Percentiles rank a stretch among this genome's conserved stretches.
Evolutionary conservation across 2,329 filamentous ascomycete species (phyloP).

Genomic region (Diaporthe velutina): DNA sequence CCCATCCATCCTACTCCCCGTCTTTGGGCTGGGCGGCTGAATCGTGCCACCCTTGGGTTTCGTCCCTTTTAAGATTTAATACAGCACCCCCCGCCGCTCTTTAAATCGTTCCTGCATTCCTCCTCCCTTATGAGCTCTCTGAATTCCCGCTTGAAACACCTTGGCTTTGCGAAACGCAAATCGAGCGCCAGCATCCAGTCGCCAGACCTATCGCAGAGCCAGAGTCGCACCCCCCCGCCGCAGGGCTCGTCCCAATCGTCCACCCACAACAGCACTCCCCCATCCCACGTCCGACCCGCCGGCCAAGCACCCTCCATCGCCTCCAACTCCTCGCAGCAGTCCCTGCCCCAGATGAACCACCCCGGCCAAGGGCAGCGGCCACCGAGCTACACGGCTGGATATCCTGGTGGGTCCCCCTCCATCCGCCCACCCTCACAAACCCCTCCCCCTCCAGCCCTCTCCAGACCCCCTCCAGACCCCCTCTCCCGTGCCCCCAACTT

Average conservation of each 20-base stretch:
- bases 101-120: slow-evolving; percentile 51
- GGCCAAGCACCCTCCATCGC: slow-evolving; percentile 60
- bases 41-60: slow-evolving; percentile 37
- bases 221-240: slow-evolving; percentile 54
- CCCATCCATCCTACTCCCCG: slow-evolving; percentile 28
- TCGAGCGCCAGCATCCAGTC: slow-evolving; percentile 72
- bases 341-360: slow-evolving; percentile 73
- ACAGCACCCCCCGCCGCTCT: slow-evolving; percentile 44
- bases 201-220: slow-evolving; percentile 58
- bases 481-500: slow-evolving; percentile 16
- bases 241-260: slow-evolving; percentile 44
- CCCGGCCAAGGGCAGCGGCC: slow-evolving; percentile 70
- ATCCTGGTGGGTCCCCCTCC: slow-evolving; percentile 40
- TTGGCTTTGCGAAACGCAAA: slow-evolving; percentile 86
- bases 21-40: slow-evolving; percentile 32
- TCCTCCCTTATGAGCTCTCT: slow-evolving; percentile 78
- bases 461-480: slow-evolving; percentile 16
- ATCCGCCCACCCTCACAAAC: slow-evolving; percentile 49
- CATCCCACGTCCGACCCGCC: slow-evolving; percentile 49
- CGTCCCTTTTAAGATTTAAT: slow-evolving; percentile 32
- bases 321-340: slow-evolving; percentile 61
- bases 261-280: slow-evolving; percentile 40
- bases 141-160: slow-evolving; percentile 83
- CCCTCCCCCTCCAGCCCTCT: slow-evolving; percentile 25
- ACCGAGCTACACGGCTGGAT: slow-evolving; percentile 71